These are phyloP conservation scores for Naganishia albida DNA, from an alignment of 1,284 basidiomycete genomes.

Conservation along the genomic window DNA sequence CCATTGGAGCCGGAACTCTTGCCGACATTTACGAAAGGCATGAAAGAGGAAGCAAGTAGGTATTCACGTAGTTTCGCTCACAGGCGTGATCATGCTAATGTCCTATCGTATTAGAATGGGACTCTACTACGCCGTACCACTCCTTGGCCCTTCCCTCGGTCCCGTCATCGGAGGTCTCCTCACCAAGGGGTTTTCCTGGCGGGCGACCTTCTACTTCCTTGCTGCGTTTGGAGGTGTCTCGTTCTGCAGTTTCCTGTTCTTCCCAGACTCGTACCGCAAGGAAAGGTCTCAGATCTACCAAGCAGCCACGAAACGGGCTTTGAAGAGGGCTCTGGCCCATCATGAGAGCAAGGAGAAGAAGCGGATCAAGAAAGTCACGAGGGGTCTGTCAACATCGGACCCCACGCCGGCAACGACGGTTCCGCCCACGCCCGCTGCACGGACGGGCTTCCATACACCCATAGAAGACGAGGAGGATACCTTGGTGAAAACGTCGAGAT, in stretches of 20 bases:
- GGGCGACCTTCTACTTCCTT: conserved; percentile 78
- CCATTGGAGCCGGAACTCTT: conserved; percentile 77
- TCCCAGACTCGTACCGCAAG: conserved; percentile 77
- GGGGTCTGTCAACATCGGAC: conserved; percentile 37
- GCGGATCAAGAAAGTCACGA: conserved; percentile 35
- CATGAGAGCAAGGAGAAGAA: conserved; percentile 40
- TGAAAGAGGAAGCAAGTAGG: conserved; percentile 68
- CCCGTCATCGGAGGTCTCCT: conserved; percentile 42
- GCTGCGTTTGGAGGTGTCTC: conserved; percentile 64
- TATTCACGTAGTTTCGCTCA: neutral
- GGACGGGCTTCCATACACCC: conserved; percentile 24
- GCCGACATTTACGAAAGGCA: conserved; percentile 74
- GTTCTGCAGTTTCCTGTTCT: conserved; percentile 63
- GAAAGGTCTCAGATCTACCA: conserved; percentile 79
- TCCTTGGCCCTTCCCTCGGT: conserved; percentile 65
- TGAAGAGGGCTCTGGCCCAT: conserved; percentile 45
- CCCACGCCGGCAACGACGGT: conserved; percentile 35
- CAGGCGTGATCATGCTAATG: neutral
- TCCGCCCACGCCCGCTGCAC: conserved; percentile 30
- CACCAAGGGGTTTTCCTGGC: conserved; percentile 66
- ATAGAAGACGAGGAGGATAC: conserved; percentile 10
- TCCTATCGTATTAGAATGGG: conserved; percentile 59
- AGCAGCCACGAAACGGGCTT: conserved; percentile 54
- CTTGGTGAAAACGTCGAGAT: neutral
- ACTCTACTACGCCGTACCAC: conserved; percentile 63